Percentiles rank a stretch among this genome's conserved stretches.
Evolutionary conservation across 768 basidiomycete species (phyloP).

Genomic region (Phanerochaete sordida): DNA sequence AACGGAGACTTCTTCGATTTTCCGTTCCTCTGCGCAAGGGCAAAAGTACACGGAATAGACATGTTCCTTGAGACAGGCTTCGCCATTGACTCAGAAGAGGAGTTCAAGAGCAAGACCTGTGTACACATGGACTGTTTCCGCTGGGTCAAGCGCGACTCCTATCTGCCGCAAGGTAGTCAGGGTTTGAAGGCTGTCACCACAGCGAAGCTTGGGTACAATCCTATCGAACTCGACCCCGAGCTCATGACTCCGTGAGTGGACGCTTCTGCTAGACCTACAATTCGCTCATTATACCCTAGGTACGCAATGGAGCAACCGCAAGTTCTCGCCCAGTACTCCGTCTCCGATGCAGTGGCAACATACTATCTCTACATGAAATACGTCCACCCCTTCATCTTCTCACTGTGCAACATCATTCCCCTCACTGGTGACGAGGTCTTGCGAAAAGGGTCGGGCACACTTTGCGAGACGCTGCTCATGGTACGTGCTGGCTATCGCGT

Average conservation of each 20-base stretch:
- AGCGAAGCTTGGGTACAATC: slow-evolving; percentile 93
- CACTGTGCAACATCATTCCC: slow-evolving; percentile 98
- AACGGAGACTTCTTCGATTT: slow-evolving; percentile 99
- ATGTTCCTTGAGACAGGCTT: slow-evolving; percentile 97
- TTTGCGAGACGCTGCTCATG: slow-evolving; percentile 98
- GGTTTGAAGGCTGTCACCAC: slow-evolving; percentile 98
- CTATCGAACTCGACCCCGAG: slow-evolving; percentile 96
- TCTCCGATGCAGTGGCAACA: slow-evolving; percentile 99
- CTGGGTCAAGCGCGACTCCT: slow-evolving; percentile 99
- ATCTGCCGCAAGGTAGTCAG: slow-evolving; percentile 96
- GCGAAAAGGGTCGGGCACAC: slow-evolving; percentile 92
- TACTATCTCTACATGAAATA: slow-evolving; percentile 99
- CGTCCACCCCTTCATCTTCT: slow-evolving; percentile 99
- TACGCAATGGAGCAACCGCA: slow-evolving; percentile 98
- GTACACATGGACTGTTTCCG: slow-evolving; percentile 99
- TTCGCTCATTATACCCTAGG: slow-evolving; percentile 38
- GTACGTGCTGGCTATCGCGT: slow-evolving; percentile 39
- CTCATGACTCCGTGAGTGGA: slow-evolving; percentile 93
- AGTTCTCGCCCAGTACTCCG: slow-evolving; percentile 92
- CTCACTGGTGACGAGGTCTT: slow-evolving; percentile 95
- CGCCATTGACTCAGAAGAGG: slow-evolving; percentile 85
- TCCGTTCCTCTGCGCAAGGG: slow-evolving; percentile 86
- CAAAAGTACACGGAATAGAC: slow-evolving; percentile 87
- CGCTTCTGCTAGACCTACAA: not conserved
- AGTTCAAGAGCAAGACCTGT: slow-evolving; percentile 90